phyloP scores from a whole-genome alignment of 176 grass and related monocot genomes.

The Alopecurus myosuroides region DNA sequence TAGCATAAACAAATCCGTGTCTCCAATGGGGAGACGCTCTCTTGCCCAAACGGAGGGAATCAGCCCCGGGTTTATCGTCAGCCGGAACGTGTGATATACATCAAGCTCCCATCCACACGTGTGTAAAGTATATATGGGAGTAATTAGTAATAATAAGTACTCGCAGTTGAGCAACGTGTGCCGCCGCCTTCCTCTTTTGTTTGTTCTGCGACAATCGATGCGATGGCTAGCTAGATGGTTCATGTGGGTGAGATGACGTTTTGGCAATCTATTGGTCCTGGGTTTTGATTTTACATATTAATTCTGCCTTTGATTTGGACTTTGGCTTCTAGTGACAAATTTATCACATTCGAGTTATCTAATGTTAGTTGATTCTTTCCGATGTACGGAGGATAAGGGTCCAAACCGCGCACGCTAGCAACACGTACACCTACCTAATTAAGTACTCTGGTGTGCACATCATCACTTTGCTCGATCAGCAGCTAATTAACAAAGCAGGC shows the following conservation, averaged over 20 bases:
- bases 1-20: slow-evolving; percentile 25
- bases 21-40: slow-evolving; percentile 25
- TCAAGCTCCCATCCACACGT: neutral
- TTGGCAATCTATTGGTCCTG: neutral
- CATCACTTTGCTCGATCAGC: neutral
- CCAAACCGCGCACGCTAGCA: neutral
- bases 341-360: neutral
- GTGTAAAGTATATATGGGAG: neutral
- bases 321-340: neutral
- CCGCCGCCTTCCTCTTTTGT: neutral
- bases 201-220: neutral
- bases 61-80: neutral
- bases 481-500: neutral
- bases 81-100: slow-evolving; percentile 1
- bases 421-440: neutral
- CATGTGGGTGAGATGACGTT: neutral
- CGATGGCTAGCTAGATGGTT: neutral
- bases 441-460: neutral
- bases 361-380: neutral
- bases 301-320: too few species aligned
- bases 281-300: neutral
- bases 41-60: neutral
- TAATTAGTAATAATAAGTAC: neutral
- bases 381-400: neutral
- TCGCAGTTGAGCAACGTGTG: slow-evolving; percentile 5